A percentile compares a stretch with the other conserved stretches of the same genome.
Evolutionary conservation across 2,329 filamentous ascomycete species (phyloP).

Genomic region (Ceratocystis harringtonii): DNA sequence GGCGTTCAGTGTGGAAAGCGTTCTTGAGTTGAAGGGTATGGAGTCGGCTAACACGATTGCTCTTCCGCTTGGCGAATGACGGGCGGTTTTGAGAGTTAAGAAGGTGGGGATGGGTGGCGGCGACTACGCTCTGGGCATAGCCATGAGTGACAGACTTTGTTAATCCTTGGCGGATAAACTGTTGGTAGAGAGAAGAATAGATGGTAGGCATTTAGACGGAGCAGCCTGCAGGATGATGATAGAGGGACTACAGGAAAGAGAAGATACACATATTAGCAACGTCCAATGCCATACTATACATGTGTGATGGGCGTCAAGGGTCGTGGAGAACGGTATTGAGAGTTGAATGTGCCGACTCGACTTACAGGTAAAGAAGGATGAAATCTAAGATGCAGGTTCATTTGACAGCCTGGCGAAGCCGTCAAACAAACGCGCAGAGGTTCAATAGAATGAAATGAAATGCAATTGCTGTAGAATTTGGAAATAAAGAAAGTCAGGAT

Average conservation of each 20-base stretch:
- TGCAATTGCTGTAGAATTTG: constrained; percentile 19
- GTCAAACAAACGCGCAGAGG: constrained; percentile 79
- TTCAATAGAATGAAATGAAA: constrained; percentile 17
- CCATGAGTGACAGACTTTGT: constrained; percentile 88
- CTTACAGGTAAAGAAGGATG: constrained; percentile 36
- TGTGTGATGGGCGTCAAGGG: too few species aligned
- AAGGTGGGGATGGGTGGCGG: constrained; percentile 69
- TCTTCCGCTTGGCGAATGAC: constrained; percentile 45
- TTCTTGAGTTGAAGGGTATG: constrained; percentile 50
- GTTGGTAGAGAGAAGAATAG: constrained; percentile 53
- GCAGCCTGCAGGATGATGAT: constrained; percentile 35
- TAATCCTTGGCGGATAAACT: constrained; percentile 93
- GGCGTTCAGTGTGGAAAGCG: constrained; percentile 52
- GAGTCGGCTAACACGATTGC: constrained; percentile 39
- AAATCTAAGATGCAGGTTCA: constrained; percentile 79
- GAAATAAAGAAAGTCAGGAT: constrained; percentile 15
- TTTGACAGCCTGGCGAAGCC: constrained; percentile 70
- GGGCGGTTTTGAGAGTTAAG: constrained; percentile 57
- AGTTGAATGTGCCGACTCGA: constrained; percentile 19
- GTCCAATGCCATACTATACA: too few species aligned
- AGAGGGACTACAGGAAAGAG: constrained; percentile 27
- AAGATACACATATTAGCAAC: constrained; percentile 1
- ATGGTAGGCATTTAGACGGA: constrained; percentile 76
- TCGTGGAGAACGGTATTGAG: background rate
- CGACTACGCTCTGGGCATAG: constrained; percentile 95